A percentile compares a stretch with the other conserved stretches of the same genome.
These are phyloP conservation scores for Vaccinium macrocarpon DNA, from an alignment of 148 eudicot genomes.

Conservation along the genomic window DNA sequence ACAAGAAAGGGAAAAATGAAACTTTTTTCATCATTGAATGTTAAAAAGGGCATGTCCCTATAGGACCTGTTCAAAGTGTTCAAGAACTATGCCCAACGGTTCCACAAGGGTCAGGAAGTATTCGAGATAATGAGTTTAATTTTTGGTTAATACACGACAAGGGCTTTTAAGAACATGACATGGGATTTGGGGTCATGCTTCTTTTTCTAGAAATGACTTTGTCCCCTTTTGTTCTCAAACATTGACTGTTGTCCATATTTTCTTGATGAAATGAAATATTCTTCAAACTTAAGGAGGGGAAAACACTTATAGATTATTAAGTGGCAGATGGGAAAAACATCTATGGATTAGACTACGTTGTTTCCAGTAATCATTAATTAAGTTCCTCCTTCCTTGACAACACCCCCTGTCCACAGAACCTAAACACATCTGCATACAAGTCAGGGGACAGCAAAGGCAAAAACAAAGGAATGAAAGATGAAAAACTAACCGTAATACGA, in stretches of 20 bases:
- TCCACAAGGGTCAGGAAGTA: background rate
- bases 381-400: background rate
- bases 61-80: background rate
- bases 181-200: no score
- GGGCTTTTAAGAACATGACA: background rate
- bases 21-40: background rate
- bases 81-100: background rate
- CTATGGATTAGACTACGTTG: background rate
- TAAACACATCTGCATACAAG: background rate
- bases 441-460: background rate
- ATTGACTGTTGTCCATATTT: background rate
- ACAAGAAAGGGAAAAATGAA: background rate
- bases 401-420: background rate
- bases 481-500: conserved; percentile 62
- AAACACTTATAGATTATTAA: background rate
- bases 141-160: background rate
- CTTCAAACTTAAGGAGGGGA: background rate
- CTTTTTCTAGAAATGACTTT: no score
- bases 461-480: background rate
- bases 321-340: background rate
- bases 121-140: background rate
- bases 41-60: background rate
- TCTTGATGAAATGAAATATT: background rate
- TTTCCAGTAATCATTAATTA: background rate
- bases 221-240: background rate